Base-by-base conservation (phyloP, 2,329 filamentous ascomycete species). In the Pezicula radicicola region DNA sequence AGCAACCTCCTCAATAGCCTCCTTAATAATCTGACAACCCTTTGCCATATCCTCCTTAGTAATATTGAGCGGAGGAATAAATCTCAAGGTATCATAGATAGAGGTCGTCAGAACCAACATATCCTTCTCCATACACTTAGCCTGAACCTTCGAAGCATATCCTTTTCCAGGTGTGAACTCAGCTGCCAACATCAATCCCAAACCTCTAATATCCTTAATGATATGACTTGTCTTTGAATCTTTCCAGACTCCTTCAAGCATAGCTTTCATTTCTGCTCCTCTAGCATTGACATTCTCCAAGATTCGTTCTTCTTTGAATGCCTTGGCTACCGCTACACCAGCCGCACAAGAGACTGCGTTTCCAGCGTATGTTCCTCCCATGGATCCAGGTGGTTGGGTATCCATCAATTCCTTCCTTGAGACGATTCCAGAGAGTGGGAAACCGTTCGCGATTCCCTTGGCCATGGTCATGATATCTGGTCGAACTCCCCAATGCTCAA, bases 401-500 rank as follows among this genome's bases (percentile, higher is more conserved):
- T 57, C 55, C 55, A 57, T 57, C 40, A 57, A 42, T 39, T 57
- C 55, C 41, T 55, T 57, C 41, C 55, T 35, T 7, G 52, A 55
- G 1, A 49, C 55, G 9, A 57, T 57, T 3, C 44, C 52, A 1
- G 55, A 57, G 4, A 59, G 18, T 54, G 59, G 16, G 61, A 68
- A 49, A 1, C 55, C 46, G 68, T 64, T 59, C 66, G 66, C 55
- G 70, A 97, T 95, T 61, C 93, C 93, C 77, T 97, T 97, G 67
- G 92, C 93, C 44, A 97, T 84, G 47, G 95, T 85, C 25, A 97
- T 85, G 64, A 97, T 81, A 68, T 97, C 93, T 36, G 92, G 92
- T 77, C 91, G 92, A 77, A 97, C 89, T 61, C 86, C 89, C 53
- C 87, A 87, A 90, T 93, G 96, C 73, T 97, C 85, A 66, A 89